Conservation (phyloP, 345 rosid species). For the Hibiscus tridactylites region DNA sequence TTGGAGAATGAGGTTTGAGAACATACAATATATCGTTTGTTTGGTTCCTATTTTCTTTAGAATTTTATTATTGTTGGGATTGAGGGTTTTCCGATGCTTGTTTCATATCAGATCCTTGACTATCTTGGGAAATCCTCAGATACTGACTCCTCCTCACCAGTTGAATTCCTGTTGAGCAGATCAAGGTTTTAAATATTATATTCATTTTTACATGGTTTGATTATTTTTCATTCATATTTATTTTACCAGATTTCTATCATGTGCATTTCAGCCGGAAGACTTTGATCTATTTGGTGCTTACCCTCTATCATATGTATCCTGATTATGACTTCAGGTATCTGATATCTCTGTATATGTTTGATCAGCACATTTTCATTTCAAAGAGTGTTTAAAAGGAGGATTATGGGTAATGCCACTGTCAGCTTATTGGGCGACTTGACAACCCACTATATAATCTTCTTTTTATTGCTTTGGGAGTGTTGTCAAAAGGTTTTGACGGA, state of each 20-base stretch:
- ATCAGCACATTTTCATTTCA: not conserved
- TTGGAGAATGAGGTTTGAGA: constrained; percentile 76
- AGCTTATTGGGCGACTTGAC: constrained; percentile 93
- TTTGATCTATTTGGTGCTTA: constrained; percentile 87
- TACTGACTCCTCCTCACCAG: constrained; percentile 67
- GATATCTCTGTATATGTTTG: constrained; percentile 42
- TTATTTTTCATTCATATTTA: not conserved
- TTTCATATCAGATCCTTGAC: constrained; percentile 62
- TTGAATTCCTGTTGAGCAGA: constrained; percentile 73
- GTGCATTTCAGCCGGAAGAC: constrained; percentile 81
- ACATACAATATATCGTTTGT: not conserved
- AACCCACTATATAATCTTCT: constrained; percentile 76
- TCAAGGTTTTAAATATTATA: constrained; percentile 55
- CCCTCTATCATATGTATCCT: constrained; percentile 83
- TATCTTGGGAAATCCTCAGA: constrained; percentile 79
- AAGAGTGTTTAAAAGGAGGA: constrained; percentile 40
- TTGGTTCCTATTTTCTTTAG: not conserved
- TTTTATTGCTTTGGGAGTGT: constrained; percentile 72
- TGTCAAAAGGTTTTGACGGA: constrained; percentile 97
- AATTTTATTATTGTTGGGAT: not conserved
- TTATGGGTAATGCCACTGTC: constrained; percentile 98
- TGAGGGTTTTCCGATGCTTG: not conserved
- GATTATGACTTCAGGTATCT: constrained; percentile 96
- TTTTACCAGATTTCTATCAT: constrained; percentile 24
- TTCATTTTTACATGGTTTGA: not conserved